These are phyloP conservation scores for Epichloe baconii DNA, from an alignment of 2,329 filamentous ascomycete species.

Conservation along the genomic window DNA sequence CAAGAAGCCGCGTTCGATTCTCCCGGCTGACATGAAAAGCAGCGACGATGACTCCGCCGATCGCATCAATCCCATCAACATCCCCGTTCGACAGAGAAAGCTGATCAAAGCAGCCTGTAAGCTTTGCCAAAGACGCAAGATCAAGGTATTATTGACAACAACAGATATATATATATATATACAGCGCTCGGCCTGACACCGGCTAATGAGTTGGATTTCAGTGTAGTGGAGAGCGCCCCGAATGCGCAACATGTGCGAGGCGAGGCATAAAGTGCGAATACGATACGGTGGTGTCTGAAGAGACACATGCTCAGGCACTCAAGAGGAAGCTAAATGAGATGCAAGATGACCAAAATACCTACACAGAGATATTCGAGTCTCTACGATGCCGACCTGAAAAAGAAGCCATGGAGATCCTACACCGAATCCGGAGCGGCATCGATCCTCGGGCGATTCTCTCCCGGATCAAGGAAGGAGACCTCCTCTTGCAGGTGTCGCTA, in stretches of 20 bases:
- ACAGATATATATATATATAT: too few species aligned
- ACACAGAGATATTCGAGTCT: slow-evolving; percentile 11
- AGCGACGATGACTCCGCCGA: too few species aligned
- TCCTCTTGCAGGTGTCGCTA: slow-evolving; percentile 25
- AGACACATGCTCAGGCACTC: slow-evolving; percentile 11
- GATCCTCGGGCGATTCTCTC: slow-evolving; percentile 19
- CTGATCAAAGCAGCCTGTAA: too few species aligned
- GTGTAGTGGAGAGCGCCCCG: slow-evolving; percentile 15
- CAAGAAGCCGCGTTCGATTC: too few species aligned
- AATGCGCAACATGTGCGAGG: slow-evolving; percentile 11
- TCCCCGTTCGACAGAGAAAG: too few species aligned
- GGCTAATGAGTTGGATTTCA: neutral
- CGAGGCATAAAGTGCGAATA: slow-evolving; percentile 10
- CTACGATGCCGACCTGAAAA: slow-evolving; percentile 10
- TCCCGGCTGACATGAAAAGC: too few species aligned
- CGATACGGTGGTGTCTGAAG: slow-evolving; percentile 6
- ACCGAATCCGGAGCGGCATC: slow-evolving; percentile 21
- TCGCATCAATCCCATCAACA: too few species aligned
- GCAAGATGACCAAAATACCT: neutral
- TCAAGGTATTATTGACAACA: too few species aligned
- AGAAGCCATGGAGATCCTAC: slow-evolving; percentile 22
- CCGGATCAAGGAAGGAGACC: slow-evolving; percentile 22
- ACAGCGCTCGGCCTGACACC: too few species aligned
- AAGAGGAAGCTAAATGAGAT: slow-evolving; percentile 3
- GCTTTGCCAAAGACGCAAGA: too few species aligned